These are phyloP conservation scores for Hortiboletus flavorubellus DNA, from an alignment of 768 basidiomycete genomes.

Conservation along the genomic window DNA sequence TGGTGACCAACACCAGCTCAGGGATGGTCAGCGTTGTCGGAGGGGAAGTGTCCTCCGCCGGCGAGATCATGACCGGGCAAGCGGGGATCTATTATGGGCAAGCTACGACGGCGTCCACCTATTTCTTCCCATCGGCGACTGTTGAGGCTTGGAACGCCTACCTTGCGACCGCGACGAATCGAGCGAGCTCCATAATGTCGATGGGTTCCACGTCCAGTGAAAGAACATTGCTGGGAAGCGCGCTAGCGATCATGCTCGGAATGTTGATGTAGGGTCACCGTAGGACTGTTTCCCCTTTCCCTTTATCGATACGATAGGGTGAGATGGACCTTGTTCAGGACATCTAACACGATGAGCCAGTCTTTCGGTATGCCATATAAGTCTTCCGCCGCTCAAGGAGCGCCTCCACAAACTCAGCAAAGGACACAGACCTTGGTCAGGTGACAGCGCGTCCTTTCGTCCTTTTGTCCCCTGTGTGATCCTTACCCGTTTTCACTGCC, in stretches of 20 bases:
- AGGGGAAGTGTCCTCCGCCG: constrained; percentile 48
- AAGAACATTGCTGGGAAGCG: background rate
- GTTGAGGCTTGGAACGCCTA: constrained; percentile 55
- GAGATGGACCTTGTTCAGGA: constrained; percentile 13
- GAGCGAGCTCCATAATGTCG: background rate
- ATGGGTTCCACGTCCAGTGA: background rate
- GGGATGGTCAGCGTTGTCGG: constrained; percentile 36
- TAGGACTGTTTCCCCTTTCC: background rate
- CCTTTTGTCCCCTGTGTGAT: constrained; percentile 55
- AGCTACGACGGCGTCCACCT: constrained; percentile 46
- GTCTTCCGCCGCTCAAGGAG: constrained; percentile 24
- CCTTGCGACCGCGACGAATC: constrained; percentile 24
- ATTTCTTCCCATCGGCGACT: constrained; percentile 53
- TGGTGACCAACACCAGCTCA: constrained; percentile 37
- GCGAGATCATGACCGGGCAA: constrained; percentile 49
- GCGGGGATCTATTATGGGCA: constrained; percentile 54
- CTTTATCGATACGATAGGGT: no score
- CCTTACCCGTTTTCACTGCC: constrained; percentile 67
- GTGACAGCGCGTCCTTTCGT: constrained; percentile 36
- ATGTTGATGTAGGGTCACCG: background rate
- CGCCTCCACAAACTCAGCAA: constrained; percentile 52
- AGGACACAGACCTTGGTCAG: constrained; percentile 53
- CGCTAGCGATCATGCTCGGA: background rate
- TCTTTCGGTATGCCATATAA: background rate
- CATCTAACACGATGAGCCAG: background rate